These are phyloP conservation scores for Glebionis coronaria DNA, from an alignment of 129 eudicot genomes.

Conservation along the genomic window DNA sequence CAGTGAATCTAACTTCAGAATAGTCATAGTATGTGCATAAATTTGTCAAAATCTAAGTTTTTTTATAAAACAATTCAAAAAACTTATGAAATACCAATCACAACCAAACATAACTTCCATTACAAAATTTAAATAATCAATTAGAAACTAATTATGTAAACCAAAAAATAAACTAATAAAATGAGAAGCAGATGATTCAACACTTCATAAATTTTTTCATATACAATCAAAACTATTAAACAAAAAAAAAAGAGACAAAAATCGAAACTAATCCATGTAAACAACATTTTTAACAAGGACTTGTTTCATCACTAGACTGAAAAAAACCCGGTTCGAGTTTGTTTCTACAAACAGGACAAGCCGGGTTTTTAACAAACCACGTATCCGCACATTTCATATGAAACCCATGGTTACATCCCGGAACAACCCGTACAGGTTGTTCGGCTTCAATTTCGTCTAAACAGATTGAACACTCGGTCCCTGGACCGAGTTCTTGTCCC, in stretches of 20 bases:
- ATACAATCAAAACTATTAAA: slow-evolving; percentile 20
- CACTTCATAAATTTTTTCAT: slow-evolving; percentile 17
- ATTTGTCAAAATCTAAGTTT: too few species aligned
- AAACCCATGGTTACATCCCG: slow-evolving; percentile 94
- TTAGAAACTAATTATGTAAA: neutral
- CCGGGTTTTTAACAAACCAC: slow-evolving; percentile 61
- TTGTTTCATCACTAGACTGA: slow-evolving; percentile 25
- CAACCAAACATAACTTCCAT: too few species aligned
- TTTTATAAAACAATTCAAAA: too few species aligned
- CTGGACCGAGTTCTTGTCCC: slow-evolving; percentile 65
- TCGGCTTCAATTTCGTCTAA: slow-evolving; percentile 72
- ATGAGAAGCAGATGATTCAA: slow-evolving; percentile 9
- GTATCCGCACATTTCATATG: slow-evolving; percentile 84
- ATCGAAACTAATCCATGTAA: neutral
- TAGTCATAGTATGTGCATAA: too few species aligned
- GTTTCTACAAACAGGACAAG: slow-evolving; percentile 80
- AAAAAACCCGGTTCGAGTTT: slow-evolving; percentile 58
- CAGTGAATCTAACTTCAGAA: too few species aligned
- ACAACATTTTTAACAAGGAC: slow-evolving; percentile 40
- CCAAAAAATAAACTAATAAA: neutral
- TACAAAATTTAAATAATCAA: too few species aligned
- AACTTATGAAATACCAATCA: too few species aligned
- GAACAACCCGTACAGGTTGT: slow-evolving; percentile 67
- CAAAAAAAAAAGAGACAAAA: neutral
- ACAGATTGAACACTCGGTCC: slow-evolving; percentile 75